These are phyloP conservation scores for Angophora floribunda DNA, from an alignment of 345 rosid genomes.

Conservation along the genomic window DNA sequence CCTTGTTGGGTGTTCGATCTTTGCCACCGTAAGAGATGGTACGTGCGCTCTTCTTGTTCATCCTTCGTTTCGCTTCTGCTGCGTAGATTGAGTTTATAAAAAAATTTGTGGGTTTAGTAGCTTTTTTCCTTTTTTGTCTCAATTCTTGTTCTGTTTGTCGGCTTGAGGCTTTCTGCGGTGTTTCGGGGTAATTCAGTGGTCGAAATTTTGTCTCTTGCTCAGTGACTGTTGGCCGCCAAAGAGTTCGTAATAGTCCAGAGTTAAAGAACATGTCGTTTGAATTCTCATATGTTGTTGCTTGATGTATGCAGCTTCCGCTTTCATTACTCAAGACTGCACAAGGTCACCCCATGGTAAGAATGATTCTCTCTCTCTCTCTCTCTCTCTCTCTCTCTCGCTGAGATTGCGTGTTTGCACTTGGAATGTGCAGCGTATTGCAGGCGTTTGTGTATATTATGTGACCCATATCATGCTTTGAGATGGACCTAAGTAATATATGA, in stretches of 20 bases:
- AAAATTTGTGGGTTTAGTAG: neutral
- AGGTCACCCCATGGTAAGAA: slow-evolving; percentile 75
- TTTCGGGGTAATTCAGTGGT: neutral
- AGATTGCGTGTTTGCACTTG: neutral
- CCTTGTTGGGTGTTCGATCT: neutral
- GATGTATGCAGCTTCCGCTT: slow-evolving; percentile 57
- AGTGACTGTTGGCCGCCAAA: neutral
- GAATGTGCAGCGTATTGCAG: neutral
- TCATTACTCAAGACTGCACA: slow-evolving; percentile 75
- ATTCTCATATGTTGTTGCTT: neutral
- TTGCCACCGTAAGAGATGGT: neutral
- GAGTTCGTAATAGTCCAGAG: neutral
- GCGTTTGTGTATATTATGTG: slow-evolving; percentile 6
- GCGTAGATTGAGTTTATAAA: neutral
- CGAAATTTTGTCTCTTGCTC: neutral
- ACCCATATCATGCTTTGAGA: neutral
- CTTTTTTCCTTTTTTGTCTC: neutral
- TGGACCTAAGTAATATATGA: neutral
- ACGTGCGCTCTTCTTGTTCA: neutral
- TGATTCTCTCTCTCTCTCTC: neutral
- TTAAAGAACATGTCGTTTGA: neutral
- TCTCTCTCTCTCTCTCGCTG: neutral
- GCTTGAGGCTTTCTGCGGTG: neutral
- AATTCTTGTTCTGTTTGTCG: neutral
- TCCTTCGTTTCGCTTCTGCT: neutral